phyloP scores from a whole-genome alignment of 108 stramenopile species.

The Nannochloropsis gaditana region DNA sequence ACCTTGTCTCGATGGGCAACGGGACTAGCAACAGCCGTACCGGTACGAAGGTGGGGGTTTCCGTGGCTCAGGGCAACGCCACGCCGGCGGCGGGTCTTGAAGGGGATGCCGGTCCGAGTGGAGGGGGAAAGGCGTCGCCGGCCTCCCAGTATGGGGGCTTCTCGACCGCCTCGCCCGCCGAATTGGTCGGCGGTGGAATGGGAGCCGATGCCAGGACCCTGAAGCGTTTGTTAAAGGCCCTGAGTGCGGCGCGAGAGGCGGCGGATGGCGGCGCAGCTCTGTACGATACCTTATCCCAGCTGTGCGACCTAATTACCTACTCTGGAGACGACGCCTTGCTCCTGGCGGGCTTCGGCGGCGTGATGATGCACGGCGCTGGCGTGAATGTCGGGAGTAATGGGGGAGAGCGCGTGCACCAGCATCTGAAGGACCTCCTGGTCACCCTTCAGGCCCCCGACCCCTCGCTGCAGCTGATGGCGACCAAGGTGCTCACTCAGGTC shows the following conservation, averaged over 20 bases:
- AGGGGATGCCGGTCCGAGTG: too few relatives aligned
- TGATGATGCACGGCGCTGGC: not conserved
- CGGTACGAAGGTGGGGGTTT: too few relatives aligned
- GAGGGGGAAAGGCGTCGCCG: not conserved
- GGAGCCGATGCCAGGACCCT: not conserved
- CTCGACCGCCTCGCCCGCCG: not conserved
- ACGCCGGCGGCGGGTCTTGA: too few relatives aligned
- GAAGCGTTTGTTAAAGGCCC: not conserved
- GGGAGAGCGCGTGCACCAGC: not conserved
- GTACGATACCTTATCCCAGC: constrained; percentile 10
- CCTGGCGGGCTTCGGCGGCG: not conserved
- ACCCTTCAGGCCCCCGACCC: not conserved
- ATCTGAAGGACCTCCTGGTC: not conserved
- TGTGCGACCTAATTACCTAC: not conserved
- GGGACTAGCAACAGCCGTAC: too few relatives aligned
- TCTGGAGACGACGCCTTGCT: not conserved
- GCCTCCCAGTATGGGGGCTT: not conserved
- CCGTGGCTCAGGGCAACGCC: too few relatives aligned
- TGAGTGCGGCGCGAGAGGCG: not conserved
- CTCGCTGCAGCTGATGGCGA: not conserved
- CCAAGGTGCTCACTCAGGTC: not conserved
- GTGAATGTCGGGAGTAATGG: not conserved
- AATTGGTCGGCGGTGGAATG: not conserved
- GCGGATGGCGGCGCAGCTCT: not conserved
- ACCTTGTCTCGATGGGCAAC: too few relatives aligned